These are phyloP conservation scores for Jimgerdemannia lactiflua DNA, from an alignment of 192 early-diverging fungal species.

Conservation along the genomic window DNA sequence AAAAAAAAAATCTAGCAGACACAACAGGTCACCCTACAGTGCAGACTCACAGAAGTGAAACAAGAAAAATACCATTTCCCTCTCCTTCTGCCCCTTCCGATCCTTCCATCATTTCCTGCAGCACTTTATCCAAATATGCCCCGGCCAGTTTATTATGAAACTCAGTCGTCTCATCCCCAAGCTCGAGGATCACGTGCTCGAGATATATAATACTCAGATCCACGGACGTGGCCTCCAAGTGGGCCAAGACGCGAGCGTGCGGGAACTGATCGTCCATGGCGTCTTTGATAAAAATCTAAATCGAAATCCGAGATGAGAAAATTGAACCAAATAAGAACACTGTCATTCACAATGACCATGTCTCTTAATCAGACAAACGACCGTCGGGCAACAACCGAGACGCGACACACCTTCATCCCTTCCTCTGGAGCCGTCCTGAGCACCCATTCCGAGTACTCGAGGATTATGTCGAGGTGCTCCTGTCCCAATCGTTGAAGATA, in stretches of 20 bases:
- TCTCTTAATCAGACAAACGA: neutral
- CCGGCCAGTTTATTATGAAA: constrained; percentile 82
- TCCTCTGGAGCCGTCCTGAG: constrained; percentile 59
- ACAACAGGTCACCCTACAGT: neutral
- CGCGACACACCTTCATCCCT: constrained; percentile 62
- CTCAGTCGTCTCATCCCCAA: constrained; percentile 61
- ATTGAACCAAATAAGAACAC: neutral
- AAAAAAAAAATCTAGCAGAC: neutral
- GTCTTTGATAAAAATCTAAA: constrained; percentile 55
- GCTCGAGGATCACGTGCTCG: constrained; percentile 73
- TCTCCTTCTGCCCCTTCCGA: constrained; percentile 12
- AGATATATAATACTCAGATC: constrained; percentile 73
- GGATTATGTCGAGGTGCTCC: constrained; percentile 76
- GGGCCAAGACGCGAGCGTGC: constrained; percentile 55
- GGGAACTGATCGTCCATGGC: constrained; percentile 58
- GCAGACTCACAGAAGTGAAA: too few relatives aligned
- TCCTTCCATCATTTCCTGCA: constrained; percentile 12
- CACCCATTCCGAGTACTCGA: constrained; percentile 82
- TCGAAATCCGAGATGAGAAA: neutral
- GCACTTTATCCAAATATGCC: constrained; percentile 71
- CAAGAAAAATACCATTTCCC: constrained; percentile 17
- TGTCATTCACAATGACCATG: neutral
- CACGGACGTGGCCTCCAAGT: constrained; percentile 66
- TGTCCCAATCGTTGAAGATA: constrained; percentile 81
- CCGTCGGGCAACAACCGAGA: neutral